Conservation (phyloP, 2,329 filamentous ascomycete genomes). For the Fusarium floridanum region DNA sequence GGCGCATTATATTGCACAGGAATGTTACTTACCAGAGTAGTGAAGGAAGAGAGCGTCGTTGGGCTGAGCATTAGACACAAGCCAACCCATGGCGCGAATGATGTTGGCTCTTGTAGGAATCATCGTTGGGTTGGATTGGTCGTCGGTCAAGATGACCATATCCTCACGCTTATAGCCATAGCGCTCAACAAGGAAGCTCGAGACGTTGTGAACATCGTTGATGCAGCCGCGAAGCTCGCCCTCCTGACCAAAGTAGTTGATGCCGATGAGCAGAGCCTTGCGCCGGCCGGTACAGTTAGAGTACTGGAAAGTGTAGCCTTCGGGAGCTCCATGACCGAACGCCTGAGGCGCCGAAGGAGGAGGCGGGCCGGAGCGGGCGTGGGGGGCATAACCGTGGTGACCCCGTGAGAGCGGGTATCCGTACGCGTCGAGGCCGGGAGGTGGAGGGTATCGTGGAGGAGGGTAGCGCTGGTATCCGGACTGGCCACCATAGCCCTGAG, state of each 20-base stretch:
- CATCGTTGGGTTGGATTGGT: slow-evolving; percentile 77
- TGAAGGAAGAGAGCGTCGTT: slow-evolving; percentile 85
- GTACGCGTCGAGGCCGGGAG: slow-evolving; percentile 59
- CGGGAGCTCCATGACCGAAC: slow-evolving; percentile 77
- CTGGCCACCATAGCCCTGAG: slow-evolving; percentile 35
- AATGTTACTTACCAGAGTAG: slow-evolving; percentile 69
- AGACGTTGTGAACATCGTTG: slow-evolving; percentile 85
- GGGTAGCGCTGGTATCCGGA: slow-evolving; percentile 45
- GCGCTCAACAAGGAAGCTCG: slow-evolving; percentile 74
- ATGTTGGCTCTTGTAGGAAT: slow-evolving; percentile 83
- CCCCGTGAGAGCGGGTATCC: slow-evolving; percentile 58
- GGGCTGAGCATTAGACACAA: slow-evolving; percentile 76
- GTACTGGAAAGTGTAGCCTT: slow-evolving; percentile 80
- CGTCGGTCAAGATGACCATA: slow-evolving; percentile 84
- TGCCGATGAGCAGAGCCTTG: slow-evolving; percentile 82
- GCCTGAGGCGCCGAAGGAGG: slow-evolving; percentile 65
- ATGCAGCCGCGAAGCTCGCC: slow-evolving; percentile 82
- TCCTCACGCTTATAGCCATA: slow-evolving; percentile 82
- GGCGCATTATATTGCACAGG: background rate
- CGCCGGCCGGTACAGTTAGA: slow-evolving; percentile 79
- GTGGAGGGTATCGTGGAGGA: slow-evolving; percentile 56
- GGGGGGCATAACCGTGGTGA: slow-evolving; percentile 43
- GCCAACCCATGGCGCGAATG: slow-evolving; percentile 80
- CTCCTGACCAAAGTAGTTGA: slow-evolving; percentile 83
- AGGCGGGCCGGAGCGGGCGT: slow-evolving; percentile 53